Conservation (phyloP, 164 flowering plant genomes). For the Berberis vulgaris region DNA sequence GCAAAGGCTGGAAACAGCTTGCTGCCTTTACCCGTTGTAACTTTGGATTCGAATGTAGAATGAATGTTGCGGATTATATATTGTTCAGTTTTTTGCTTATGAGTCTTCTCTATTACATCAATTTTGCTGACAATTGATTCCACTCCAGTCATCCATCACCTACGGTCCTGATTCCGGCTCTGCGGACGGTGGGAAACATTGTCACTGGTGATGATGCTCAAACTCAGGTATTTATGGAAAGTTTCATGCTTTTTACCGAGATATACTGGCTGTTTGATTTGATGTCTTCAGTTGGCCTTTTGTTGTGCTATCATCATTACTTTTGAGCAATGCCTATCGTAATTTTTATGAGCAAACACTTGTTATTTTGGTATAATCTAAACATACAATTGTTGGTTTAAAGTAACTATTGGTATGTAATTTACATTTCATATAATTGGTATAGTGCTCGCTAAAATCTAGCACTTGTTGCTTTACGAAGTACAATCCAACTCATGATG, state of each 20-base stretch:
- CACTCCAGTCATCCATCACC: constrained; percentile 44
- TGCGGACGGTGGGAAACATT: constrained; percentile 64
- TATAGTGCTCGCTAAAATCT: too few relatives aligned
- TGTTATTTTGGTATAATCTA: not conserved
- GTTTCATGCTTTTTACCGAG: too few relatives aligned
- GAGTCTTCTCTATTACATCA: not conserved
- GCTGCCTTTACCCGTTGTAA: too few relatives aligned
- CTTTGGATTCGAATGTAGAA: too few relatives aligned
- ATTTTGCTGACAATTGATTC: constrained; percentile 7
- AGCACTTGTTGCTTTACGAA: too few relatives aligned
- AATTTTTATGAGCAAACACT: not conserved
- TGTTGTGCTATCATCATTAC: not conserved
- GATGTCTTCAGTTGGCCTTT: not conserved
- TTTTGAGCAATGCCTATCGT: not conserved
- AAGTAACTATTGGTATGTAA: too few relatives aligned
- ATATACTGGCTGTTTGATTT: too few relatives aligned
- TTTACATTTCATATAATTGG: too few relatives aligned
- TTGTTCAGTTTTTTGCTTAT: not conserved
- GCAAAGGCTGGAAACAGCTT: too few relatives aligned
- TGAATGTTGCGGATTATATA: not conserved
- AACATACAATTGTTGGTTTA: too few relatives aligned
- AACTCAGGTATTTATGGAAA: constrained; percentile 40
- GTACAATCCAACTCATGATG: too few relatives aligned
- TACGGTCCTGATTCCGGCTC: constrained; percentile 61
- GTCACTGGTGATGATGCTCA: constrained; percentile 69